phyloP scores from a whole-genome alignment of 805 yeast species.

The Nakazawaea molendinolei region DNA sequence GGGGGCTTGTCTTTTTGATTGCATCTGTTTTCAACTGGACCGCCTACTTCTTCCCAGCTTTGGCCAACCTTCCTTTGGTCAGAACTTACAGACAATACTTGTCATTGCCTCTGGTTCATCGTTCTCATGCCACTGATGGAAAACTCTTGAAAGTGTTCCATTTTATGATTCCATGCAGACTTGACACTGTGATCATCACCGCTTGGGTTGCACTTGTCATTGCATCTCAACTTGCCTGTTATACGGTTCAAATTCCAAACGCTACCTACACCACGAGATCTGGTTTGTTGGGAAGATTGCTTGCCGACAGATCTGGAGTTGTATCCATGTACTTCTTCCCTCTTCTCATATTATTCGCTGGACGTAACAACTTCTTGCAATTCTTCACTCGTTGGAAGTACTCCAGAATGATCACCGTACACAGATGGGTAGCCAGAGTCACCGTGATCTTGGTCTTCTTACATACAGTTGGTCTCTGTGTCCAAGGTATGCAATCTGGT shows the following conservation, averaged over 20 bases:
- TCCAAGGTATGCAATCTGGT: constrained; percentile 19
- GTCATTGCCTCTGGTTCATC: constrained; percentile 16
- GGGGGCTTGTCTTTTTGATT: constrained; percentile 38
- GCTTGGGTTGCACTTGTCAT: constrained; percentile 26
- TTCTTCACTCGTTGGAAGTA: constrained; percentile 56
- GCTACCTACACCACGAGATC: neutral
- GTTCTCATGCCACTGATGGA: constrained; percentile 1
- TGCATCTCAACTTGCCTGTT: constrained; percentile 16
- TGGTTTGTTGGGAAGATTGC: constrained; percentile 25
- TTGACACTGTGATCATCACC: constrained; percentile 38
- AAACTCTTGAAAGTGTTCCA: constrained; percentile 6
- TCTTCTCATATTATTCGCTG: constrained; percentile 48
- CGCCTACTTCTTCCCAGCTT: constrained; percentile 30
- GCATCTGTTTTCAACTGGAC: constrained; percentile 38
- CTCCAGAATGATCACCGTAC: constrained; percentile 49
- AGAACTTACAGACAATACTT: constrained; percentile 21
- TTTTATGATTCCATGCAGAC: constrained; percentile 42
- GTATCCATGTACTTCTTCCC: constrained; percentile 43
- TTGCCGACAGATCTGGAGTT: constrained; percentile 49
- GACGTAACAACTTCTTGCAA: constrained; percentile 54
- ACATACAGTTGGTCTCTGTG: constrained; percentile 31
- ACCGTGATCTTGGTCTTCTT: constrained; percentile 33
- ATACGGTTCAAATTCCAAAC: constrained; percentile 4
- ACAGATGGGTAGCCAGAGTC: constrained; percentile 49
- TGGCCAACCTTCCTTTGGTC: constrained; percentile 13